Evolutionary conservation across 2,329 filamentous ascomycete genomes (phyloP).

Genomic region (Pyrenophora teres): DNA sequence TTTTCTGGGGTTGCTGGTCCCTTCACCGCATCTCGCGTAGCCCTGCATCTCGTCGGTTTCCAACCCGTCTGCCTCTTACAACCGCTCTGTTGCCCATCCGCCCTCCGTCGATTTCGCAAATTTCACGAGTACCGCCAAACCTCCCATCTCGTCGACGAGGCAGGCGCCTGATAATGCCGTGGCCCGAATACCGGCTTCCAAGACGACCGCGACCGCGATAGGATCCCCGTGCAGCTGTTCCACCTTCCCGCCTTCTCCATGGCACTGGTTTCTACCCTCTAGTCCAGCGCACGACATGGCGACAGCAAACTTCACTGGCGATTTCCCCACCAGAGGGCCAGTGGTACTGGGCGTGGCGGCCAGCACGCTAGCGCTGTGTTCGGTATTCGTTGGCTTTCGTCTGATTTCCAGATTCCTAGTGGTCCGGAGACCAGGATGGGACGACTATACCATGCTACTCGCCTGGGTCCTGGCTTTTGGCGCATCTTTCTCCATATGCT

Average conservation of each 20-base stretch:
- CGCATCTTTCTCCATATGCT: slow-evolving; percentile 68
- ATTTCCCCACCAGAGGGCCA: slow-evolving; percentile 36
- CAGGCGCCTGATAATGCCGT: slow-evolving; percentile 31
- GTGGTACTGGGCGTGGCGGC: slow-evolving; percentile 72
- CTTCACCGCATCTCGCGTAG: slow-evolving; percentile 23
- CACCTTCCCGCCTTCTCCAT: neutral
- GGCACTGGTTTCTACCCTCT: slow-evolving; percentile 12
- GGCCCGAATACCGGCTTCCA: slow-evolving; percentile 20
- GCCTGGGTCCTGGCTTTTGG: slow-evolving; percentile 77
- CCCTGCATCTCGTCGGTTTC: slow-evolving; percentile 1
- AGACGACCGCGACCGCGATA: slow-evolving; percentile 35
- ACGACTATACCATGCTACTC: slow-evolving; percentile 80
- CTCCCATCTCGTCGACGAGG: slow-evolving; percentile 6
- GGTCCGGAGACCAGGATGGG: slow-evolving; percentile 71
- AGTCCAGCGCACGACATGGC: slow-evolving; percentile 33
- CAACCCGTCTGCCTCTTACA: slow-evolving; percentile 9
- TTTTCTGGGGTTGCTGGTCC: slow-evolving; percentile 27
- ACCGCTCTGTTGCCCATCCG: slow-evolving; percentile 1
- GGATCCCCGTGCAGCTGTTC: slow-evolving; percentile 6
- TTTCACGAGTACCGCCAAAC: neutral
- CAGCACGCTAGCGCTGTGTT: slow-evolving; percentile 69
- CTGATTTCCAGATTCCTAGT: slow-evolving; percentile 74
- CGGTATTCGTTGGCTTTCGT: slow-evolving; percentile 74
- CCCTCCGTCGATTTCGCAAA: neutral
- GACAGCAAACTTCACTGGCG: slow-evolving; percentile 18